Evolutionary conservation across 148 eudicot genomes (phyloP).

Genomic region (Amaranthus cruentus): DNA sequence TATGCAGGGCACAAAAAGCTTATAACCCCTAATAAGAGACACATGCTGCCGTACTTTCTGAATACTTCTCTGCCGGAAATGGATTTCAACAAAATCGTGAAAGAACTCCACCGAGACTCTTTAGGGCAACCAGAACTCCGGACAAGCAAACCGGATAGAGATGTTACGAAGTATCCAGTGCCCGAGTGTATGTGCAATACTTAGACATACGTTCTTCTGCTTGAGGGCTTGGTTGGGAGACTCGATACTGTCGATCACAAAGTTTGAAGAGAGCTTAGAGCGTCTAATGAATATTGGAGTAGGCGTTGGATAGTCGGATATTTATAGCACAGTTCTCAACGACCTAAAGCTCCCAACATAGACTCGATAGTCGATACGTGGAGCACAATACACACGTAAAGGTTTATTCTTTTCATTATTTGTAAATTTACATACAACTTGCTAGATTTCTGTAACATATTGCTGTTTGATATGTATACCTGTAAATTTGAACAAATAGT

Average conservation of each 20-base stretch:
- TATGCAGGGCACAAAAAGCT: constrained; percentile 89
- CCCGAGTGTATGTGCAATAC: constrained; percentile 89
- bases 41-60: constrained; percentile 72
- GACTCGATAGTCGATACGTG: neutral
- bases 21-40: constrained; percentile 90
- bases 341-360: neutral
- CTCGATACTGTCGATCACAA: neutral
- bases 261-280: neutral
- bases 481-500: constrained; percentile 33
- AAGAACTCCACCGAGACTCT: constrained; percentile 71
- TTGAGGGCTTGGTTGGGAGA: neutral
- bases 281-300: neutral
- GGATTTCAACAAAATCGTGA: constrained; percentile 62
- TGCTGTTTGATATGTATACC: constrained; percentile 7
- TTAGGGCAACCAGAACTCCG: constrained; percentile 85
- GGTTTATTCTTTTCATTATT: constrained; percentile 27
- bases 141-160: constrained; percentile 70
- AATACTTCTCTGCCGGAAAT: constrained; percentile 66
- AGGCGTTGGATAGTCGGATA: neutral
- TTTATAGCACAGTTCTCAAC: neutral
- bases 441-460: neutral
- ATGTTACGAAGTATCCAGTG: constrained; percentile 88
- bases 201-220: constrained; percentile 15
- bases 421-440: constrained; percentile 7
- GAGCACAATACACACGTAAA: constrained; percentile 6